Percentiles rank a stretch among this genome's conserved stretches.
Conservation (phyloP, 257 asterid genomes). For the Euphrasia confusa region DNA sequence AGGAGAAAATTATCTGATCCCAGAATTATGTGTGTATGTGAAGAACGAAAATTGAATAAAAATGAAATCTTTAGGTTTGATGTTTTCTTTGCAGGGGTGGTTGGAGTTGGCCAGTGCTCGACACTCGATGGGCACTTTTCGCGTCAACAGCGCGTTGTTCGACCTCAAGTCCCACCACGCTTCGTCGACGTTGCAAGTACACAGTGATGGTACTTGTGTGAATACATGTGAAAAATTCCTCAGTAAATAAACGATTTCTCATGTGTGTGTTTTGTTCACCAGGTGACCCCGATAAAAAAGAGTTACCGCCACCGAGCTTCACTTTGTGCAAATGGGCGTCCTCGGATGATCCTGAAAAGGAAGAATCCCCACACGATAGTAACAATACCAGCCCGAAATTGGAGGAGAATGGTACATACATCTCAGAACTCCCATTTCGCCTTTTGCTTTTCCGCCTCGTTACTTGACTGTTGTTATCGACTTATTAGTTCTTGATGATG, state of each 20-base stretch:
- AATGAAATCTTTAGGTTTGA: too few species aligned
- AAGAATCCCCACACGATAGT: too few species aligned
- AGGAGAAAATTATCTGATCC: too few species aligned
- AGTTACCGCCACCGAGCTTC: constrained; percentile 33
- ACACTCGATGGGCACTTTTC: constrained; percentile 82
- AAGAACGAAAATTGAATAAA: too few species aligned
- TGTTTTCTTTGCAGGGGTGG: constrained; percentile 56
- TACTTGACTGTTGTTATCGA: neutral
- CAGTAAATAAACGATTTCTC: neutral
- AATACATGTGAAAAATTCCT: neutral
- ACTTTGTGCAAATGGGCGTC: constrained; percentile 65
- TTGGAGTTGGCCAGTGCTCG: constrained; percentile 87
- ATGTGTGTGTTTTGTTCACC: constrained; percentile 18
- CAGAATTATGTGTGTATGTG: too few species aligned
- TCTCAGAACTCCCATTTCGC: constrained; percentile 27
- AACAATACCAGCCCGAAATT: too few species aligned
- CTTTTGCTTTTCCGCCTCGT: constrained; percentile 5
- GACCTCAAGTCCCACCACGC: constrained; percentile 79
- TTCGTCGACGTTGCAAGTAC: constrained; percentile 57
- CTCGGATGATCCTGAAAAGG: constrained; percentile 37
- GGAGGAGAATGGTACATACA: constrained; percentile 27
- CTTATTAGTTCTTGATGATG: neutral
- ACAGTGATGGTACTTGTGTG: constrained; percentile 34
- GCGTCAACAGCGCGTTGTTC: constrained; percentile 60
- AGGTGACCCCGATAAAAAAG: constrained; percentile 32